Evolutionary conservation across 192 early-diverging fungal genomes (phyloP), one percentile per base, ranked within the genome.

Genomic region (Coemansia sp.): DNA sequence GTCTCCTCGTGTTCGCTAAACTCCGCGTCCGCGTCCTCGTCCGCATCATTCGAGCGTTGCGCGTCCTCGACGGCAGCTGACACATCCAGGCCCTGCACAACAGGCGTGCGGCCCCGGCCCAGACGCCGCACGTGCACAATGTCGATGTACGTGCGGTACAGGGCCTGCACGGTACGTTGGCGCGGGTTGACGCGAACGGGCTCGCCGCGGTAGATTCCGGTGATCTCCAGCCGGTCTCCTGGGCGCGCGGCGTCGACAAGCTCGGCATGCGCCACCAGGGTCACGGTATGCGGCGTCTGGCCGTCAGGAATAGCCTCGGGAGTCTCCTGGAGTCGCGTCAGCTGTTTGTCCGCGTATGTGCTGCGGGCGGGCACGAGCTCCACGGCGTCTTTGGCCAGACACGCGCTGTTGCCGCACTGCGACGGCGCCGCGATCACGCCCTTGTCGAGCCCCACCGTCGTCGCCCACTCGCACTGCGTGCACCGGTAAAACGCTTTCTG

Each of bases 401-500:
- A 90, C 0, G 88, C 85, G 0, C 91, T 91, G 37, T 86, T 78
- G 76, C 5, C 76, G 81, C 47, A 93, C 57, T 36, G 28, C 36
- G 61, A 64, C 71, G 87, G 74, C 0, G 63, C 71, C 9, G 60
- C 47, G 21, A 88, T 75, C 3, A 68, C 74, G 1, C 53, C 56
- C 61, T 85, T 81, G 28, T 66, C 82, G 67, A 93, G 83, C 3
- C 86, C 82, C 0, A 92, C 49, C 84, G 76, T n/a, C 71, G 66
- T 9, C 92, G 69, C 0, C 82, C 84, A 6, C 49, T 31, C 1
- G 79, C 97, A 99, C 53, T 88, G 82, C 38, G 88, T 74, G 74
- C 97, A 99, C 21, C 90, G 88, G 83, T 97, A 99, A 72, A 96
- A 97, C 12, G 90, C 97, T 72, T 83, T 82, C 66, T 92, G 91